Evolutionary conservation across 1,139 yeast species (phyloP), one percentile per base, ranked within the genome.

Genomic region (Kodamaea sp.): DNA sequence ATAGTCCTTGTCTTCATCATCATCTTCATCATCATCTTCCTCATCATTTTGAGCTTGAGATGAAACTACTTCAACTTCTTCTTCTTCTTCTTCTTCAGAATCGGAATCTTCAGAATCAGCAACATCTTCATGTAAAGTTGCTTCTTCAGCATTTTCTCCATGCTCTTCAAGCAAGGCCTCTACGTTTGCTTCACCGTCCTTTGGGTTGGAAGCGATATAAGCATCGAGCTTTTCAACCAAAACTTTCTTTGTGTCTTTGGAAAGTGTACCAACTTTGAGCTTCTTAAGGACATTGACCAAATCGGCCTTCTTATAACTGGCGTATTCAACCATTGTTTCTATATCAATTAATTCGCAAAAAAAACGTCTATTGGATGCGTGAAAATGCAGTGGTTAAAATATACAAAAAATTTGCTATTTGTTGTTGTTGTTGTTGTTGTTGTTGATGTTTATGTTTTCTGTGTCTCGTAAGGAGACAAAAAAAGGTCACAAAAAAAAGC

Each of bases 201-300:
- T 57, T 31, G 70, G 74, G 44, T 64, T 63, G 37, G 63, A 50
- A 43, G 58, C 57, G 55, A 65, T 48, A 55, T 59, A 67, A 22
- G 52, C 55, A 33, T 69, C 72, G 38, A 74, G 62, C 50, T 67
- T 70, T 29, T 68, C 70, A 29, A 70, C 54, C 53, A 71, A 66
- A 34, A 63, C 58, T 52, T 62, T 67, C 53, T 71, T 71, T 39
- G 74, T 70, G 49, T 68, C 74, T 48, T 70, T 71, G 35, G 65
- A 46, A 39, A 57, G 54, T 31, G 63, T 60, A 37, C 58, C 55
- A 39, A 69, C 49, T 22, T 65, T 73, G 30, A 67, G 62, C 44
- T 62, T 63, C 38, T 55, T 62, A 47, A 66, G 65, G 30, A 62
- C 65, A 32, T 52, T 53, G 47, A 62, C 51, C 44, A 71, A 61